A percentile compares a stretch with the other conserved stretches of the same genome.
phyloP scores from a whole-genome alignment of 2,329 filamentous ascomycete genomes.

The Tolypocladium endophyticum region DNA sequence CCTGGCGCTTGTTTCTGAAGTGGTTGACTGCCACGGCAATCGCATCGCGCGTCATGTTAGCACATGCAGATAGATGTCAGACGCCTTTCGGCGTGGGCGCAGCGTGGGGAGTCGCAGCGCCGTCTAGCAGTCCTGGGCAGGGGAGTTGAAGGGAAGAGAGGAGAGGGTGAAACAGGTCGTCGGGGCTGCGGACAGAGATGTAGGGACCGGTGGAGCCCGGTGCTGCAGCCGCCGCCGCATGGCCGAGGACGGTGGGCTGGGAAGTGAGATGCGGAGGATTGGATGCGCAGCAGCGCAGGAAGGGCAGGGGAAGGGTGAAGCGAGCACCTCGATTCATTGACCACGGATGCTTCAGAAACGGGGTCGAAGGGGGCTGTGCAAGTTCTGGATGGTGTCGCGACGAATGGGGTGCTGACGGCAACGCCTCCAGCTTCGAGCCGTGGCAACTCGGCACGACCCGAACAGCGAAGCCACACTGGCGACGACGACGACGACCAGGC shows the following conservation, averaged over 20 bases:
- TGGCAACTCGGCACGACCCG: not conserved
- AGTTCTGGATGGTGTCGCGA: not conserved
- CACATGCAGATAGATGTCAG: not conserved
- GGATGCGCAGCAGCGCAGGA: too few species aligned
- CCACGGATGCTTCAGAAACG: too few species aligned
- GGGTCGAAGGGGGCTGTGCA: not conserved
- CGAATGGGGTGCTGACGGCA: not conserved
- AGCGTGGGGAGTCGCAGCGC: not conserved
- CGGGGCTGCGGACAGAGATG: not conserved
- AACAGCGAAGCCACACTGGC: not conserved
- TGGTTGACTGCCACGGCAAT: constrained; percentile 30
- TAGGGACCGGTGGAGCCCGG: not conserved
- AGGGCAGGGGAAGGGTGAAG: not conserved
- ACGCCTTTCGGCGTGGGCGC: not conserved
- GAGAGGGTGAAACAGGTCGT: not conserved
- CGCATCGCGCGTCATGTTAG: constrained; percentile 4
- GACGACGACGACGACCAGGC: not conserved
- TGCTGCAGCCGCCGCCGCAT: not conserved
- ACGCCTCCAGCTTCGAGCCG: not conserved
- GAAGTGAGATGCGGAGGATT: not conserved
- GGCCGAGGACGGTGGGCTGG: not conserved
- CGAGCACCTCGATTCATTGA: not conserved
- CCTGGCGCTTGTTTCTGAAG: constrained; percentile 32
- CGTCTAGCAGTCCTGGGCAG: not conserved
- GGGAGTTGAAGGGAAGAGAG: not conserved